These are phyloP conservation scores for Lepidium africanum DNA, from an alignment of 345 rosid species.

Conservation along the genomic window DNA sequence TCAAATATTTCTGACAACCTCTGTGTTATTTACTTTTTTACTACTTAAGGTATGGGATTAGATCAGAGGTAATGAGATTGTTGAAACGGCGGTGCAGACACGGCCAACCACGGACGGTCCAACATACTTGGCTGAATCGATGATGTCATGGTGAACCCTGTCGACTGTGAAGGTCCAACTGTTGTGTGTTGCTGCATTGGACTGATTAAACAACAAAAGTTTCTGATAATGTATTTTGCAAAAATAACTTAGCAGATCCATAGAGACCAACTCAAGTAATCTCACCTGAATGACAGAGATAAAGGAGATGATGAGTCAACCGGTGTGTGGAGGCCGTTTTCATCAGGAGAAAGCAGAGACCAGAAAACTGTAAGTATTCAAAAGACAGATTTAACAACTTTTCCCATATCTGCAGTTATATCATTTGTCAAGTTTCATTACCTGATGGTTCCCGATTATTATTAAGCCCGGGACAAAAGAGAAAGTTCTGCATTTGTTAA, in stretches of 20 bases:
- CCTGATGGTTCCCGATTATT: conserved; percentile 65
- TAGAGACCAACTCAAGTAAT: background rate
- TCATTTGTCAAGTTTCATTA: conserved; percentile 2
- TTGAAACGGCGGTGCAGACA: conserved; percentile 51
- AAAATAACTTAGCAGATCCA: background rate
- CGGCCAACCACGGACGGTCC: conserved; percentile 56
- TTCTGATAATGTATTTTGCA: background rate
- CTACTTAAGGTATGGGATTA: conserved; percentile 1
- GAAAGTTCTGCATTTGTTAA: conserved; percentile 47
- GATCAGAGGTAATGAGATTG: conserved; percentile 48
- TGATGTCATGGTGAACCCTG: conserved; percentile 50
- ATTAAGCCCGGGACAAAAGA: conserved; percentile 56
- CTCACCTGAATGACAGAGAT: conserved; percentile 78
- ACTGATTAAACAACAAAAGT: conserved; percentile 26
- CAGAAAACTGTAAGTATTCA: conserved; percentile 53
- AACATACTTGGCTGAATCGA: conserved; percentile 55
- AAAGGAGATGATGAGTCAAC: conserved; percentile 55
- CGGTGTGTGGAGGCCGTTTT: conserved; percentile 41
- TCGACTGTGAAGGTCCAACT: conserved; percentile 56
- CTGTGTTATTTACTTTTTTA: conserved; percentile 27
- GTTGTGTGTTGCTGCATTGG: conserved; percentile 57
- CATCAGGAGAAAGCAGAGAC: conserved; percentile 68
- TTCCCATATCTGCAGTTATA: background rate
- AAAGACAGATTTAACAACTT: background rate
- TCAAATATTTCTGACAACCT: conserved; percentile 2